Evolutionary conservation across 305 asterid genomes (phyloP).

Genomic region (Fraxinus floribunda): DNA sequence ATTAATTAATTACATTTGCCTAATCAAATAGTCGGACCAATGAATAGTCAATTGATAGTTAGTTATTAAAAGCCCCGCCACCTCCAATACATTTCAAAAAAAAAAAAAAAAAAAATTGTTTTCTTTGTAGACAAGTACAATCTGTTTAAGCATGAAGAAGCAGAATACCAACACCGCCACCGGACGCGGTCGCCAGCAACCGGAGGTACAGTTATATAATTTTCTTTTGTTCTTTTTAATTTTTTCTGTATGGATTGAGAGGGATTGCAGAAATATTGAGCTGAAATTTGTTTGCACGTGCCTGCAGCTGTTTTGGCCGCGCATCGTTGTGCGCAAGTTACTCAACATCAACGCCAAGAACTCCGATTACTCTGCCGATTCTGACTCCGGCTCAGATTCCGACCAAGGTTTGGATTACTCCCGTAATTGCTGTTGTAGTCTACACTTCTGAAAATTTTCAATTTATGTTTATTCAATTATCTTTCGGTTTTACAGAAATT

Average conservation of each 20-base stretch:
- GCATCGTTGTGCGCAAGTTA: slow-evolving; percentile 75
- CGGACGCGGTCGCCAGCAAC: slow-evolving; percentile 25
- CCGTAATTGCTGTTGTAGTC: neutral
- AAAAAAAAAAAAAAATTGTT: too few relatives aligned
- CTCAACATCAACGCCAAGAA: slow-evolving; percentile 49
- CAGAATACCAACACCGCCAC: neutral
- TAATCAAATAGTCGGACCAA: neutral
- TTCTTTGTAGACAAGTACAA: neutral
- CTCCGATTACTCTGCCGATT: slow-evolving; percentile 76
- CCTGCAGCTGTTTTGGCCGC: slow-evolving; percentile 85
- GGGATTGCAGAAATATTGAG: slow-evolving; percentile 74
- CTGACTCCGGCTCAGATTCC: slow-evolving; percentile 54
- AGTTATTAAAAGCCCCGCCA: neutral
- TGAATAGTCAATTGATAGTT: neutral
- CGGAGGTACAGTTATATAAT: slow-evolving; percentile 32
- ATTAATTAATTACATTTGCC: neutral
- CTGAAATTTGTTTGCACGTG: slow-evolving; percentile 83
- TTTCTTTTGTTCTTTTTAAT: neutral
- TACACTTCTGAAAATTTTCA: neutral
- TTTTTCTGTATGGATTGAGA: neutral
- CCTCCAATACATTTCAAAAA: neutral
- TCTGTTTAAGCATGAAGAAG: slow-evolving; percentile 20
- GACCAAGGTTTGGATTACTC: slow-evolving; percentile 48
- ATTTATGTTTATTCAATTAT: neutral
- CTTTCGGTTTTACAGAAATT: slow-evolving; percentile 35